Evolutionary conservation across 2,329 filamentous ascomycete species (phyloP).

Genomic region (Cyphellophora europaea): DNA sequence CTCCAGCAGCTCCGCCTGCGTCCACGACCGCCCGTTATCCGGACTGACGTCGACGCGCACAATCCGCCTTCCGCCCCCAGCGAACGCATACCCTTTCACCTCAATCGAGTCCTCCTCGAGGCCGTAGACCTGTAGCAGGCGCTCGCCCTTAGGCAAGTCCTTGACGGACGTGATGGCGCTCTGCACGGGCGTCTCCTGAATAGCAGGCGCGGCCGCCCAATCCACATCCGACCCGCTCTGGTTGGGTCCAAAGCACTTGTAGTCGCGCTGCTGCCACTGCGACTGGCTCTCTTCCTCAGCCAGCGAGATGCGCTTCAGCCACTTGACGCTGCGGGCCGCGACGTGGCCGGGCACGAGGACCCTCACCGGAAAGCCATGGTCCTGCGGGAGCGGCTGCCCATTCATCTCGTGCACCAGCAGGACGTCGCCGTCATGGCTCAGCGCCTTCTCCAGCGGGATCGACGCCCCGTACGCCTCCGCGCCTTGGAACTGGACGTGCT

Average conservation of each 20-base stretch:
- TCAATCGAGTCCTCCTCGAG: constrained; percentile 17
- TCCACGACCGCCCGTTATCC: constrained; percentile 56
- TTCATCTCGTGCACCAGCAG: constrained; percentile 59
- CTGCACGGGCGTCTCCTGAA: constrained; percentile 61
- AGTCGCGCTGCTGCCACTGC: constrained; percentile 59
- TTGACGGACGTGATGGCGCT: constrained; percentile 49
- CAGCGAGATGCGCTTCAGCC: constrained; percentile 55
- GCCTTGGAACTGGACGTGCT: constrained; percentile 50
- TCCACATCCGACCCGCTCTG: constrained; percentile 43
- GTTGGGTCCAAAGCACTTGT: constrained; percentile 61
- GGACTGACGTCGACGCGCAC: constrained; percentile 59
- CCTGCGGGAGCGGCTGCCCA: constrained; percentile 49
- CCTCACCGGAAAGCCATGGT: constrained; percentile 58
- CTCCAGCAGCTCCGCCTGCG: constrained; percentile 50
- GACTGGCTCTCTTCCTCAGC: constrained; percentile 57
- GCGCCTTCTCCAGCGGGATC: constrained; percentile 49
- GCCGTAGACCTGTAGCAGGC: constrained; percentile 11
- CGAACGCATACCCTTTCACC: constrained; percentile 57
- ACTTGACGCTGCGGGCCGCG: constrained; percentile 57
- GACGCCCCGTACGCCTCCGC: constrained; percentile 51
- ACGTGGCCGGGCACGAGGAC: constrained; percentile 57
- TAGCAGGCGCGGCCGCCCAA: constrained; percentile 54
- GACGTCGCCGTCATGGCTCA: constrained; percentile 55
- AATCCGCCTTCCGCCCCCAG: constrained; percentile 56
- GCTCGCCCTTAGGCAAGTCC: constrained; percentile 2